These are phyloP conservation scores for Alloascoidea africana DNA, from an alignment of 805 yeast species.

Conservation along the genomic window DNA sequence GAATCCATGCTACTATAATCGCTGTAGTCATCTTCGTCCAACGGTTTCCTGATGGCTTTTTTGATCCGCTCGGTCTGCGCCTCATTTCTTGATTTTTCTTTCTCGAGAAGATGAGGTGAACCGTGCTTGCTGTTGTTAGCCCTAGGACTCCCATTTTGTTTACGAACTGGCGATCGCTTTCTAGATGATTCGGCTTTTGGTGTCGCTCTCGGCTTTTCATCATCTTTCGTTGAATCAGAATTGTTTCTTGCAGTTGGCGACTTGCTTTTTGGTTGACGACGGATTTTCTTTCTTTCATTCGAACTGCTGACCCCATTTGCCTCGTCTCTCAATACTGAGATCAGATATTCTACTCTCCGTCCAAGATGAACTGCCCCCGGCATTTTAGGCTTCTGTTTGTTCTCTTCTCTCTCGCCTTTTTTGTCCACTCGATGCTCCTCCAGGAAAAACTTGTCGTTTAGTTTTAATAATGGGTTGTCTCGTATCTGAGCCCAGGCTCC, in stretches of 20 bases:
- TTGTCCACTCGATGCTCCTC: constrained; percentile 26
- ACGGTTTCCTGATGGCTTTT: neutral
- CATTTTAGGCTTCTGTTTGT: constrained; percentile 36
- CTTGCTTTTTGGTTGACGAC: neutral
- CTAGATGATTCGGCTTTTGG: neutral
- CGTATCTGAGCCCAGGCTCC: constrained; percentile 92
- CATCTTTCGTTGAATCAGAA: neutral
- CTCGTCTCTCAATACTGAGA: constrained; percentile 52
- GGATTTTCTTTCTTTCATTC: constrained; percentile 2
- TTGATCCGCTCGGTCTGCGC: neutral
- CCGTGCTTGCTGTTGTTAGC: neutral
- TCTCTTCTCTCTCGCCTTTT: constrained; percentile 17
- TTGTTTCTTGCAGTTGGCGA: neutral
- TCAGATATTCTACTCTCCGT: constrained; percentile 80
- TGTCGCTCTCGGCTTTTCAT: neutral
- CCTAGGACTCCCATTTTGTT: neutral
- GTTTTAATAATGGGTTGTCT: constrained; percentile 84
- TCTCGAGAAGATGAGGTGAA: no score
- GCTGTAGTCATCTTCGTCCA: constrained; percentile 16
- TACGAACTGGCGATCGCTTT: neutral
- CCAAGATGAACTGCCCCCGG: constrained; percentile 90
- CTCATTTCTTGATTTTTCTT: neutral
- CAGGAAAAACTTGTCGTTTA: constrained; percentile 73
- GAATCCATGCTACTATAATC: constrained; percentile 78
- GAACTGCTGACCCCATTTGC: constrained; percentile 18